Evolutionary conservation across 108 stramenopile genomes (phyloP).

Genomic region (Pinguiococcus pyrenoidosus): DNA sequence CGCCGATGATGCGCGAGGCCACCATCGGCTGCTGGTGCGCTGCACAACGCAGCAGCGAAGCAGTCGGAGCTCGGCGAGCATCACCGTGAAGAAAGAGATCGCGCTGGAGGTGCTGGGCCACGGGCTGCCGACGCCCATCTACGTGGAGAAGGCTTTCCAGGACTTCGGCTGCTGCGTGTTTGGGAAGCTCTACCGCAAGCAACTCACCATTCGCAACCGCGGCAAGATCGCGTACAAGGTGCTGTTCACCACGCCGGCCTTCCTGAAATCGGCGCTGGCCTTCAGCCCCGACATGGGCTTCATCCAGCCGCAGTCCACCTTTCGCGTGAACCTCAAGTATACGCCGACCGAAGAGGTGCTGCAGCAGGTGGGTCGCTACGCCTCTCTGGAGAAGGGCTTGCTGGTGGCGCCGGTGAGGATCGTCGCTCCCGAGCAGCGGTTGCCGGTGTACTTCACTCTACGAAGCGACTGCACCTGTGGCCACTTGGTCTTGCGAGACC

Average conservation of each 20-base stretch:
- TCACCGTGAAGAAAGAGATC: no score
- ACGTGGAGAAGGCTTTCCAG: constrained; percentile 17
- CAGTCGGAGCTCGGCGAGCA: no score
- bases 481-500: neutral
- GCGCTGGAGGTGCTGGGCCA: constrained; percentile 7
- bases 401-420: constrained; percentile 27
- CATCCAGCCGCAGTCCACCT: constrained; percentile 29
- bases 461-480: constrained; percentile 7
- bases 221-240: constrained; percentile 37
- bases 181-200: constrained; percentile 40
- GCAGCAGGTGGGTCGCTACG: constrained; percentile 5
- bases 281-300: constrained; percentile 40
- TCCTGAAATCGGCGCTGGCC: constrained; percentile 19
- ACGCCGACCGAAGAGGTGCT: constrained; percentile 12
- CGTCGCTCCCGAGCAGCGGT: constrained; percentile 33
- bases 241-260: constrained; percentile 8
- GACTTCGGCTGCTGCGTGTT: constrained; percentile 35
- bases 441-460: constrained; percentile 27
- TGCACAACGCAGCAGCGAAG: no score
- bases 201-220: constrained; percentile 35
- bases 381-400: neutral
- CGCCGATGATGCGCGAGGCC: neutral
- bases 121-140: constrained; percentile 20
- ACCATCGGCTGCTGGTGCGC: no score
- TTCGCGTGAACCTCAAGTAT: constrained; percentile 33